Evolutionary conservation across 352 stramenopile genomes (phyloP).

Genomic region (Pythium vanterpoolii): DNA sequence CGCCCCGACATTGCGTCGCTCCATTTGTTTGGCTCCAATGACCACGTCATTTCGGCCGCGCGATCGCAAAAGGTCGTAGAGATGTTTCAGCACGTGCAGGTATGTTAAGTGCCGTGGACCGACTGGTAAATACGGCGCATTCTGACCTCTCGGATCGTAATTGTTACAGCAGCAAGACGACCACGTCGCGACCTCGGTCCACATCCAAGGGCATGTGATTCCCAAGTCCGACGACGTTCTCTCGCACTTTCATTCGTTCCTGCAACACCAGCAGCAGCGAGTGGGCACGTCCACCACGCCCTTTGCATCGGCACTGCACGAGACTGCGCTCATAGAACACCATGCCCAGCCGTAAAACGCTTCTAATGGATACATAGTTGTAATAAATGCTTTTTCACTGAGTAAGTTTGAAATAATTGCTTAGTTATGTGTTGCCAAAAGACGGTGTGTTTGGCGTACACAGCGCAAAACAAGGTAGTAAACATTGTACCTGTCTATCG

Average conservation of each 20-base stretch:
- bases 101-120: constrained; percentile 14
- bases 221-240: constrained; percentile 65
- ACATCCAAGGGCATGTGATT: constrained; percentile 78
- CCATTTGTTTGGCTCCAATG: constrained; percentile 76
- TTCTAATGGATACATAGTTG: constrained; percentile 5
- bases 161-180: constrained; percentile 30
- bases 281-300: constrained; percentile 15
- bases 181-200: constrained; percentile 53
- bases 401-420: background rate
- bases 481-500: background rate
- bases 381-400: constrained; percentile 3
- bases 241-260: constrained; percentile 50
- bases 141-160: background rate
- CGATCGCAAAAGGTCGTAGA: constrained; percentile 72
- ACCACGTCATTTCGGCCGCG: constrained; percentile 69
- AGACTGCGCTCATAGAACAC: constrained; percentile 12
- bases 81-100: constrained; percentile 54
- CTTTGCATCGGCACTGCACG: constrained; percentile 13
- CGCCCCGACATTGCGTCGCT: constrained; percentile 52
- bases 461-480: background rate
- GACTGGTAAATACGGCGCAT: background rate
- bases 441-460: background rate
- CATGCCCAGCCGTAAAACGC: background rate
- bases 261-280: constrained; percentile 28
- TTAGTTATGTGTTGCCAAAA: background rate